Evolutionary conservation across 805 yeast genomes (phyloP), one percentile per base, ranked within the genome.

Genomic region (Lachancea fermentati): DNA sequence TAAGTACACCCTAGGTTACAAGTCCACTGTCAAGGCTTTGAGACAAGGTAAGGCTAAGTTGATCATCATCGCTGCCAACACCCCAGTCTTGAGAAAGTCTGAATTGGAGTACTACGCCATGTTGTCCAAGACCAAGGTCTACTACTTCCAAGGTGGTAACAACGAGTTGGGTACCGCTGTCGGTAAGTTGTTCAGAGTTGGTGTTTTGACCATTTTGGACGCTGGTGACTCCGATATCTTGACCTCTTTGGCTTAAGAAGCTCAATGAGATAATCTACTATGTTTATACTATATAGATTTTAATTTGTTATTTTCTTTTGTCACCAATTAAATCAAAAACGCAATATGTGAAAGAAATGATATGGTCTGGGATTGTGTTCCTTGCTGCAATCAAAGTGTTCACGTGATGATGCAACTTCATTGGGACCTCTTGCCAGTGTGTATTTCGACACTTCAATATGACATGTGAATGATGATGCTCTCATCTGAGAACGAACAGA

Each of bases 101-200:
- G 99, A 93, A 83, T 82, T 93, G 73, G 98, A 93, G 81, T 93
- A 93, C 84, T 93, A 93, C 87, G 97, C 97, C 68, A 91, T 93
- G 98, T 84, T 93, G 72, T 85, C 97, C 71, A 91, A 89, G 86
- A 85, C 96, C 71, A 79, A 79, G 67, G 76, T 74, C 54, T 89
- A 91, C 93, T 94, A 89, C 89, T 93, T 89, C 95, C 93, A 83
- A 76, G 97, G 97, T 80, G 95, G 96, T 74, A 91, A 91, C 96
- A 91, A 91, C 78, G 97, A 91, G 79, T 86, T 91, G 69, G 97
- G 97, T 80, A 93, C 99, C 64, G 96, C 96, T 63, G 91, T 96
- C 78, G 99, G 99, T 89, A 91, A 86, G 76, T 87, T 93, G 68
- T 93, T 93, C 96, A 87, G 97, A 79, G 97, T 93, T 63, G 97